Evolutionary conservation across 2,329 filamentous ascomycete genomes (phyloP).

Genomic region (Epichloe bromicola): DNA sequence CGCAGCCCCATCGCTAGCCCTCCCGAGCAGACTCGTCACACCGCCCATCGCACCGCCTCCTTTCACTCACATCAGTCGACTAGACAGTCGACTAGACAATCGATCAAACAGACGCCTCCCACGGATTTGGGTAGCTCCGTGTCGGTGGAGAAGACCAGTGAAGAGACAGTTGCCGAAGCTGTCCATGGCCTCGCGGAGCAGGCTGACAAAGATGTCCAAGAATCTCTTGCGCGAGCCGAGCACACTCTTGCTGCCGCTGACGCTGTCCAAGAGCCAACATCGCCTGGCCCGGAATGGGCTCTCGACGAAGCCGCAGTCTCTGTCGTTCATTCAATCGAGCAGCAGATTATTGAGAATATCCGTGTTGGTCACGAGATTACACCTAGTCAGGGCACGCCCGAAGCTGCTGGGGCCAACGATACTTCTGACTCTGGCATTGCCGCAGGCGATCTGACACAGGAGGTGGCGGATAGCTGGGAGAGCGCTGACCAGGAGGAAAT

Average conservation of each 20-base stretch:
- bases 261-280: constrained; percentile 11
- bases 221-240: constrained; percentile 47
- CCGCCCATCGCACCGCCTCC: constrained; percentile 23
- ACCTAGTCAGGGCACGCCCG: constrained; percentile 28
- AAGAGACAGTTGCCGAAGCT: constrained; percentile 59
- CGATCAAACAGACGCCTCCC: constrained; percentile 15
- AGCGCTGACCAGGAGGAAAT: constrained; percentile 64
- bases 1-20: constrained; percentile 32
- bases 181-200: constrained; percentile 49
- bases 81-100: constrained; percentile 10
- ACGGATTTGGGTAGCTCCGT: constrained; percentile 18
- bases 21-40: constrained; percentile 27
- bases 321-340: constrained; percentile 7
- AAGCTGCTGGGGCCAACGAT: constrained; percentile 31
- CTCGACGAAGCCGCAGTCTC: not conserved
- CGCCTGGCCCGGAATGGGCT: constrained; percentile 19
- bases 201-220: constrained; percentile 43
- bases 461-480: constrained; percentile 81
- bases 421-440: constrained; percentile 35
- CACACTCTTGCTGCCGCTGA: constrained; percentile 34
- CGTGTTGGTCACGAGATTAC: constrained; percentile 40
- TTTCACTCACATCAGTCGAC: constrained; percentile 15
- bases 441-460: constrained; percentile 41
- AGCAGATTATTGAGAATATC: constrained; percentile 18
- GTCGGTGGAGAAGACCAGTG: constrained; percentile 39